Evolutionary conservation across 1,139 yeast species (phyloP), one percentile per base, ranked within the genome.

Genomic region (Debaryomyces sp.): DNA sequence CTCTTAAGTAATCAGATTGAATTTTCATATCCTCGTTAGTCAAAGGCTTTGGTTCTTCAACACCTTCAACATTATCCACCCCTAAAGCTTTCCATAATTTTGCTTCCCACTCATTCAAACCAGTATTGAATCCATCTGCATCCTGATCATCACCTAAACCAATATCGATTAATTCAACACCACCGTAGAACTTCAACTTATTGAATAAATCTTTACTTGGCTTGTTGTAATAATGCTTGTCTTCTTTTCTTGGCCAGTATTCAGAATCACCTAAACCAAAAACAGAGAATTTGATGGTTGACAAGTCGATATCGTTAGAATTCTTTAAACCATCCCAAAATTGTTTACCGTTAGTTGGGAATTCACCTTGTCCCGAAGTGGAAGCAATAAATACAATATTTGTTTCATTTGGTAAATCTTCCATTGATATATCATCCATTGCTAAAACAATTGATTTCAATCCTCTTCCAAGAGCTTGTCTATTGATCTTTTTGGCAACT

Each of bases 231-330:
- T 89, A 92, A 66, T 88, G 94, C 60, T 86, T 86, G 70, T 92
- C 98, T 70, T 92, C 96, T 68, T 89, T 89, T 73, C 98, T 83
- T 61, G 98, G 98, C 98, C 98, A 92, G 75, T 92, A 92, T 62
- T 84, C 82, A 43, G 96, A 88, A 68, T 92, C 98, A 71, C 98
- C 98, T 59, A 92, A 77, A 61, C 96, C 97, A 61, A 92, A 92
- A 17, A 87, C 91, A 13, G 96, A 80, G 56, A 81, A 83, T 57
- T 81, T 86, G 53, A 89, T 77, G 44, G 80, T 67, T 8, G 90
- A 82, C 53, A 91, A 79, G 62, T 90, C 97, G 53, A 86, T 69
- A 56, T 88, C 95, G 48, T 82, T 80, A 26, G 88, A 69, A 50
- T 73, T 71, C 70, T 89, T 91, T 56, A 92, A 69, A 36, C 80